A percentile compares a stretch with the other conserved stretches of the same genome.
Conservation (phyloP, 2,329 filamentous ascomycete species). For the Madurella fahalii region DNA sequence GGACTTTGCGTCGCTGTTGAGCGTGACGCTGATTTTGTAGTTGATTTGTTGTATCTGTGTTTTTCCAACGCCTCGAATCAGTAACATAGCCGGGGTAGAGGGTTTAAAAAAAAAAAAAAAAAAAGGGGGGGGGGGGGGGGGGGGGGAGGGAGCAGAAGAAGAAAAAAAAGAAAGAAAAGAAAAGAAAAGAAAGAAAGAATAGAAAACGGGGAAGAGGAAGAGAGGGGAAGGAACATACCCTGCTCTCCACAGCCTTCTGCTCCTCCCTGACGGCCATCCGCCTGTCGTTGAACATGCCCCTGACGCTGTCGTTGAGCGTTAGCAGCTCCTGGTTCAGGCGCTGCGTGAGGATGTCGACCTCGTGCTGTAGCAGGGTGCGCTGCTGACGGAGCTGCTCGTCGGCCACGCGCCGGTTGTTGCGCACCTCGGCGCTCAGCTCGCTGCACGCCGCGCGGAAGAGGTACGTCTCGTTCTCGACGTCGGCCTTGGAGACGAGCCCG, state of each 20-base stretch:
- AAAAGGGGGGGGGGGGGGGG: too few relatives aligned
- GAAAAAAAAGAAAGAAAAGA: neutral
- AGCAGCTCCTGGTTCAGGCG: constrained; percentile 77
- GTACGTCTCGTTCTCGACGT: constrained; percentile 93
- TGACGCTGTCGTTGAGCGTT: constrained; percentile 83
- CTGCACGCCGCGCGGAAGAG: constrained; percentile 91
- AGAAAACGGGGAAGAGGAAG: neutral
- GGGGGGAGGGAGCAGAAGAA: too few relatives aligned
- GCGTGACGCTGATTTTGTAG: constrained; percentile 87
- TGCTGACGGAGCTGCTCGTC: constrained; percentile 81
- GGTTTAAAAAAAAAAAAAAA: neutral
- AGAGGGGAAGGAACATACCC: constrained; percentile 47
- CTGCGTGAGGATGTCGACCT: constrained; percentile 89
- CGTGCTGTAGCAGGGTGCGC: constrained; percentile 82
- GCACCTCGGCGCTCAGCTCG: constrained; percentile 83
- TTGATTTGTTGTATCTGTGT: constrained; percentile 82
- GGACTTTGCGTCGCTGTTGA: constrained; percentile 86
- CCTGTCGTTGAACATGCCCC: constrained; percentile 92
- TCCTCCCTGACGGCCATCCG: constrained; percentile 89
- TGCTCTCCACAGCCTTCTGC: constrained; percentile 77
- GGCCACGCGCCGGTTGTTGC: constrained; percentile 68
- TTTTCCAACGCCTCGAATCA: neutral
- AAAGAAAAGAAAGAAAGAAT: neutral
- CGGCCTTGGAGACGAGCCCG: constrained; percentile 80
- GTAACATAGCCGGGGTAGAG: neutral